Evolutionary conservation across 805 yeast species (phyloP), one percentile per base, ranked within the genome.

Genomic region (Cyberlindnera japonica): DNA sequence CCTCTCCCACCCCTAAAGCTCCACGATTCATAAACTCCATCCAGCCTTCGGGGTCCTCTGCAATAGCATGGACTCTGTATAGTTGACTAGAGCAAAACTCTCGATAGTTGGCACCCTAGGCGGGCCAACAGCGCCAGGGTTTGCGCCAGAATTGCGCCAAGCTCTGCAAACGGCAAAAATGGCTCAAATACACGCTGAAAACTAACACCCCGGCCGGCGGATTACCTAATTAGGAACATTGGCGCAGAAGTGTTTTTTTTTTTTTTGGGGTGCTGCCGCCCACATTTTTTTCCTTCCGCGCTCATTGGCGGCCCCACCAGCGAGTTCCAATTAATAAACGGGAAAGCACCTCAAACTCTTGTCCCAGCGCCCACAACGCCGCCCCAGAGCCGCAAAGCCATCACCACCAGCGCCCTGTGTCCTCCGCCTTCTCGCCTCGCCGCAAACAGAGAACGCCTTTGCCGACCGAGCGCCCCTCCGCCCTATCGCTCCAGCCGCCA

Each of bases 231-330:
- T 14, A 5, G 26, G 35, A 6, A 9, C 7, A 15, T 15, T 32
- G 15, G 25, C 26, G 35, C 32, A 15, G 12, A 20, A 21, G 6
- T 9, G 8, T 24, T 31, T 21, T 26, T 18, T 26, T 19, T 26
- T 12, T 18, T 21, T 31, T 31, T 30, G 9, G 14, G 23, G 24
- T 18, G 24, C 28, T 7, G 14, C n/a, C 28, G 30, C 30, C 16
- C 19, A 14, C 18, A 14, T 27, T 27, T 27, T 27, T 27, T 31
- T 22, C 35, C 4, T 32, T 22, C 16, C 35, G 35, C 35, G 35
- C 26, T 32, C 16, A 32, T 32, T 32, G 24, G 34, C 34, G 15
- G 34, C 25, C n/a, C n/a, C n/a, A n/a, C n/a, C n/a, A n/a, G n/a
- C n/a, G n/a, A n/a, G n/a, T n/a, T n/a, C n/a, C n/a, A n/a, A n/a